Conservation (phyloP, 202 grass and related monocot genomes). For the Elaeis oleifera region DNA sequence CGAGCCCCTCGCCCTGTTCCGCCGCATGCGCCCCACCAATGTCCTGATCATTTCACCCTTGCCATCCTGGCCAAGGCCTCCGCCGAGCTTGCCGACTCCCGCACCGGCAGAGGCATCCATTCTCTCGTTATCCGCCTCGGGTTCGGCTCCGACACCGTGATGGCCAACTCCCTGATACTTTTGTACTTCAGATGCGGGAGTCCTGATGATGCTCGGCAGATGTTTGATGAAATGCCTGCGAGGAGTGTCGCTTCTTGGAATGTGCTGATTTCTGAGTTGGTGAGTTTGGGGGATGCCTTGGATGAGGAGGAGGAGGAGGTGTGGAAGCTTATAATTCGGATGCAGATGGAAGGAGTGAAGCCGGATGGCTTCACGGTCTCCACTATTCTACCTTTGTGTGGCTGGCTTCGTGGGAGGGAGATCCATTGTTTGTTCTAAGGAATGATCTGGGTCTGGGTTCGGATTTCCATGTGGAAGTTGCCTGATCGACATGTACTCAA, state of each 20-base stretch:
- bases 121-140: constrained; percentile 34
- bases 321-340: constrained; percentile 28
- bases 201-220: constrained; percentile 9
- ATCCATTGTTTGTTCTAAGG: constrained; percentile 43
- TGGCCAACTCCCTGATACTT: constrained; percentile 39
- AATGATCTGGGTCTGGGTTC: constrained; percentile 17
- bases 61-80: constrained; percentile 40
- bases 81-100: neutral
- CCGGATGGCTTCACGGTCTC: constrained; percentile 53
- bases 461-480: constrained; percentile 50
- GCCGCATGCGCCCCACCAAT: constrained; percentile 31
- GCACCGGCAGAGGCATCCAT: constrained; percentile 20
- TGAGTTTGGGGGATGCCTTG: neutral
- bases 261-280: constrained; percentile 36
- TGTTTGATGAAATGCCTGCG: constrained; percentile 78
- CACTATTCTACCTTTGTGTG: constrained; percentile 14
- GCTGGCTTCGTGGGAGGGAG: constrained; percentile 28
- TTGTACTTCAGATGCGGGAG: constrained; percentile 15
- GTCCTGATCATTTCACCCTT: constrained; percentile 59
- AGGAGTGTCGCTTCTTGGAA: constrained; percentile 57
- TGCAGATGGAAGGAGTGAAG: constrained; percentile 33
- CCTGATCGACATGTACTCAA: constrained; percentile 63
- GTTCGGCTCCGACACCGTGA: constrained; percentile 40
- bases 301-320: neutral
- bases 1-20: constrained; percentile 33